Base-by-base conservation (phyloP, 1,139 yeast species). In the Candida gigantensis region DNA sequence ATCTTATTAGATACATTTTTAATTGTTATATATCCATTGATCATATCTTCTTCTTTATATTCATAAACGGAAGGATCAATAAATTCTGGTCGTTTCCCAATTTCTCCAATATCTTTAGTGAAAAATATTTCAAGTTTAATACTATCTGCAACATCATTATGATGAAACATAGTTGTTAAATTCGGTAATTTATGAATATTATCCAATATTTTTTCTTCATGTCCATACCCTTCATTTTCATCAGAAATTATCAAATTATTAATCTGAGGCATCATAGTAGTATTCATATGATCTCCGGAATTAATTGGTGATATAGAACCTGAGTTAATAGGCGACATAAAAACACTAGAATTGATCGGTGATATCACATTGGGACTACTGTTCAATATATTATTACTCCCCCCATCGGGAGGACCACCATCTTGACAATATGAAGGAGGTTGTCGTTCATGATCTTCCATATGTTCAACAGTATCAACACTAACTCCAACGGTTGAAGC, bases 41-140 rank as follows among this genome's bases (percentile, higher is more conserved):
- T 51, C 15, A 45, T 57, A 44, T 68, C 74, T 6, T 75, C 75
- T 40, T 62, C 70, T 30, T 58, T 60, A 44, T 63, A 70, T 40
- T 69, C 74, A 45, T 47, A 55, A 17, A 52, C 41, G 37, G 59
- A 55, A 3, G 70, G 67, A 36, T 68, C 68, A 6, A 69, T 55
- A 12, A 51, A 42, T 31, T 51, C 57, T 3, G 70, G 70, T 2
- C 32, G 39, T 30, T 50, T 51, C 5, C 63, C 62, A 3, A 51
- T 20, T 35, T 57, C 52, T 10, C 72, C 65, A 14, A 65, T 55
- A 10, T 66, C 65, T 31, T 61, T 58, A 4, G 73, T 70, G 45
- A 67, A 68, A 30, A 48, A 49, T 12, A 65, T 49, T 3, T 58
- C 45, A 12, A 68, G 52, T 11, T 58, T 49, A 3, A 68, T 45